Conservation (phyloP, 1,284 basidiomycete species). For the Tilletia indica region DNA sequence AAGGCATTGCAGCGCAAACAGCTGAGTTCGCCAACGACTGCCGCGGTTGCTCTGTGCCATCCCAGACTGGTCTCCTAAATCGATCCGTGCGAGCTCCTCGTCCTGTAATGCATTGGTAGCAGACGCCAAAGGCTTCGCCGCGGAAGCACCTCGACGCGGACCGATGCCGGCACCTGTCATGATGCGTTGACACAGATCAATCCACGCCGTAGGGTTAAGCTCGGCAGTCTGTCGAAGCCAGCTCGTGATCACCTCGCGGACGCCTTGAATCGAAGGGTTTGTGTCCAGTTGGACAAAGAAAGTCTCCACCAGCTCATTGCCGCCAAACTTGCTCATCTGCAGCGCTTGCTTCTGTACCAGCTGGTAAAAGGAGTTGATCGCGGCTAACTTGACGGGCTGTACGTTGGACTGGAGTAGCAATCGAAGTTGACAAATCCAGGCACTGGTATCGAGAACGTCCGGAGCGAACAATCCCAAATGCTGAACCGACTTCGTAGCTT, state of each 20-base stretch:
- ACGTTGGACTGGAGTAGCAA: constrained; percentile 56
- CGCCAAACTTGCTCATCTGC: constrained; percentile 86
- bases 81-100: constrained; percentile 84
- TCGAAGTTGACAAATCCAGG: constrained; percentile 40
- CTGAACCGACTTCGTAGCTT: constrained; percentile 92
- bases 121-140: constrained; percentile 55
- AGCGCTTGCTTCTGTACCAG: constrained; percentile 93
- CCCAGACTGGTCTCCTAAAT: constrained; percentile 34
- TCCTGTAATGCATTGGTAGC: constrained; percentile 61
- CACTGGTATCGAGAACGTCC: constrained; percentile 61
- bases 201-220: constrained; percentile 92
- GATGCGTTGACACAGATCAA: constrained; percentile 93
- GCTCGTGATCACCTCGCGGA: constrained; percentile 85
- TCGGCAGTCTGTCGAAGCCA: constrained; percentile 94
- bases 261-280: constrained; percentile 89
- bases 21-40: constrained; percentile 85
- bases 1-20: constrained; percentile 88
- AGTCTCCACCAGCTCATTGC: constrained; percentile 88
- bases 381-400: constrained; percentile 79
- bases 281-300: constrained; percentile 92
- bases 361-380: constrained; percentile 93
- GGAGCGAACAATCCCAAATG: constrained; percentile 95
- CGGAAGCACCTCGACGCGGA: constrained; percentile 61
- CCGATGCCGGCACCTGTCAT: constrained; percentile 66
- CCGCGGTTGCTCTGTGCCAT: constrained; percentile 27